These are phyloP conservation scores for Hydnum rufescens DNA, from an alignment of 768 basidiomycete species.

Conservation along the genomic window DNA sequence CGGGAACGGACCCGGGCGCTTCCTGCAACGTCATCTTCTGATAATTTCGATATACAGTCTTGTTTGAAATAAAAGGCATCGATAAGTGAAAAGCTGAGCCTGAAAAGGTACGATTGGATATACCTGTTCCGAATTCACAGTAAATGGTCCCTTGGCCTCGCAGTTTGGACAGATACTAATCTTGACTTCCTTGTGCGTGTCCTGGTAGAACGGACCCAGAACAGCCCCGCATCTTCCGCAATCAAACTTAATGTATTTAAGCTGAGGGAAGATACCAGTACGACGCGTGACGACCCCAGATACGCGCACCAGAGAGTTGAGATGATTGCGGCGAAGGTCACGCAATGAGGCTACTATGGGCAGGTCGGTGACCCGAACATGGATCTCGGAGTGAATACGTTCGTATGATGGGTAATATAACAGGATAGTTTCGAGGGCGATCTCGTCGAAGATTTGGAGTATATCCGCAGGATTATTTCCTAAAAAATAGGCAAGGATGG, in stretches of 20 bases:
- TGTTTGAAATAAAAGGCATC: background rate
- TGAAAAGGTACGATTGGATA: constrained; percentile 7
- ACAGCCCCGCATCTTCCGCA: constrained; percentile 88
- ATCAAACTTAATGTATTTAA: constrained; percentile 98
- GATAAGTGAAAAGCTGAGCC: background rate
- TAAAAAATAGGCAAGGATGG: constrained; percentile 92
- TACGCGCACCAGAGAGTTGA: constrained; percentile 91
- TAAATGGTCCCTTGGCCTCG: constrained; percentile 87
- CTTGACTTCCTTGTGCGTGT: constrained; percentile 81
- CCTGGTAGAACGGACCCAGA: constrained; percentile 94
- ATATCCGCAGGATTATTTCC: constrained; percentile 87
- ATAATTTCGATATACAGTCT: constrained; percentile 97
- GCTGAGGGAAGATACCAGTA: constrained; percentile 94
- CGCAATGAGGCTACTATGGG: constrained; percentile 80
- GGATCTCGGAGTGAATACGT: constrained; percentile 93
- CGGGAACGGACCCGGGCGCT: constrained; percentile 92
- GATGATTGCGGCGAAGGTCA: constrained; percentile 76
- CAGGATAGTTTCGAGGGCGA: constrained; percentile 83
- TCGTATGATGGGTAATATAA: constrained; percentile 93
- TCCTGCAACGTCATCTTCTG: constrained; percentile 98
- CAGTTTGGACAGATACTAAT: constrained; percentile 91
- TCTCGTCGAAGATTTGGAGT: constrained; percentile 87
- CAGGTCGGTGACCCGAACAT: constrained; percentile 89
- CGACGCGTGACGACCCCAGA: constrained; percentile 90
- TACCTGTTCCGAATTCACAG: constrained; percentile 91